These are phyloP conservation scores for Mycena citricolor DNA, from an alignment of 1,284 basidiomycete species.

Conservation along the genomic window DNA sequence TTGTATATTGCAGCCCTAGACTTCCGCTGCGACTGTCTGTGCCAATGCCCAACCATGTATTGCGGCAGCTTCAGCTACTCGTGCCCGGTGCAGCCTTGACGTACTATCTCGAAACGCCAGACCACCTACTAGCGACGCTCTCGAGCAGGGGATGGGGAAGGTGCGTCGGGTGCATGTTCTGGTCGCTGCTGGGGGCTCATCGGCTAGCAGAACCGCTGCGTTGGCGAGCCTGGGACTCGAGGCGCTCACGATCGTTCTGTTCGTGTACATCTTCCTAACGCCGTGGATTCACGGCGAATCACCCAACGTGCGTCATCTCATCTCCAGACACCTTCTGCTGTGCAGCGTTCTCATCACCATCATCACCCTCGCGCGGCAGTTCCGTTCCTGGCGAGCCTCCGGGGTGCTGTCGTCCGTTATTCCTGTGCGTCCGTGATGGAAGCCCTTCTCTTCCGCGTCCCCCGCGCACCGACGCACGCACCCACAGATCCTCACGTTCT, in stretches of 20 bases:
- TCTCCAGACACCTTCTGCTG: neutral
- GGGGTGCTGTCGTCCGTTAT: conserved; percentile 58
- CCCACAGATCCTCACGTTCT: conserved; percentile 57
- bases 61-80: conserved; percentile 70
- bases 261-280: conserved; percentile 66
- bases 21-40: too few species aligned
- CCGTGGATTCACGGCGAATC: conserved; percentile 63
- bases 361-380: conserved; percentile 38
- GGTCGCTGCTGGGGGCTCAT: conserved; percentile 9
- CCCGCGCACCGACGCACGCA: neutral
- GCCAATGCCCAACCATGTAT: conserved; percentile 53
- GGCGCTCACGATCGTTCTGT: conserved; percentile 59
- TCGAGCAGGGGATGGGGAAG: conserved; percentile 48
- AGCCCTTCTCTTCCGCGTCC: conserved; percentile 5
- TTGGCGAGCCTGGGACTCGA: conserved; percentile 51
- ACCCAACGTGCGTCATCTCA: conserved; percentile 55
- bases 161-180: conserved; percentile 35
- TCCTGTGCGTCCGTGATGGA: conserved; percentile 39
- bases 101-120: conserved; percentile 49
- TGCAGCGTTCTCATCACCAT: neutral
- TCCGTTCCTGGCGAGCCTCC: conserved; percentile 61
- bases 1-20: too few species aligned
- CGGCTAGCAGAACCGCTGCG: conserved; percentile 45
- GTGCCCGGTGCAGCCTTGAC: conserved; percentile 64
- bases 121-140: conserved; percentile 43